Conservation (phyloP, 1,139 yeast genomes). For the Geotrichum klebahnii region DNA sequence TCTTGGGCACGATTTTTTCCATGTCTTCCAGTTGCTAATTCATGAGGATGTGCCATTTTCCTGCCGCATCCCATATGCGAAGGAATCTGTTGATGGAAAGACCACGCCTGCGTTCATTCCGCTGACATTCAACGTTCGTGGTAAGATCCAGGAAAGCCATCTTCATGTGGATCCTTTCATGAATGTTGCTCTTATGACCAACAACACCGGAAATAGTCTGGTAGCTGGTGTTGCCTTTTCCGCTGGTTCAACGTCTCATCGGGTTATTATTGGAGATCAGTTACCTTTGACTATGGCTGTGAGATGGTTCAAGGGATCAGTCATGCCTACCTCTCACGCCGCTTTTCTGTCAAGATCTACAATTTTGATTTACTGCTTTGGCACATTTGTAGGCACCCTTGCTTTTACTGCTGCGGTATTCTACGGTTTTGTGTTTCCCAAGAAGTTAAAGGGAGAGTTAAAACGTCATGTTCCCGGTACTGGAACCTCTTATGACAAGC, state of each 20-base stretch:
- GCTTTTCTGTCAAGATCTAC: conserved; percentile 20
- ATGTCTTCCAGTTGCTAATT: conserved; percentile 65
- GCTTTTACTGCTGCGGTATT: conserved; percentile 26
- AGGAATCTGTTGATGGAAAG: conserved; percentile 32
- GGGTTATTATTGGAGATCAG: conserved; percentile 62
- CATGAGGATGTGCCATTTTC: conserved; percentile 77
- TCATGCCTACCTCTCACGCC: conserved; percentile 20
- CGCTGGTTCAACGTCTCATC: conserved; percentile 59
- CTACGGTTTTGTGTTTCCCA: conserved; percentile 29
- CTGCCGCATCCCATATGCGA: conserved; percentile 51
- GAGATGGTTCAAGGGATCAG: conserved; percentile 47
- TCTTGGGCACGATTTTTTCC: conserved; percentile 65
- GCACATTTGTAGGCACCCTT: conserved; percentile 26
- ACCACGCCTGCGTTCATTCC: conserved; percentile 43
- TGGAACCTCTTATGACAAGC: conserved; percentile 13
- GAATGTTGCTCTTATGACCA: conserved; percentile 47
- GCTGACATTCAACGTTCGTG: conserved; percentile 61
- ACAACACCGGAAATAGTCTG: conserved; percentile 37
- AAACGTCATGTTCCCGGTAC: conserved; percentile 20
- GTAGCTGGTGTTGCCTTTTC: conserved; percentile 57
- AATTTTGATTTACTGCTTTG: conserved; percentile 19
- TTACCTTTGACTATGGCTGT: conserved; percentile 57
- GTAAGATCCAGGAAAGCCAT: conserved; percentile 64
- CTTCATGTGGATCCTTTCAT: conserved; percentile 60
- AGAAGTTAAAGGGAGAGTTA: conserved; percentile 25